A percentile compares a stretch with the other conserved stretches of the same genome.
phyloP scores from a whole-genome alignment of 2,329 filamentous ascomycete genomes.

The Fusarium chlamydosporum region DNA sequence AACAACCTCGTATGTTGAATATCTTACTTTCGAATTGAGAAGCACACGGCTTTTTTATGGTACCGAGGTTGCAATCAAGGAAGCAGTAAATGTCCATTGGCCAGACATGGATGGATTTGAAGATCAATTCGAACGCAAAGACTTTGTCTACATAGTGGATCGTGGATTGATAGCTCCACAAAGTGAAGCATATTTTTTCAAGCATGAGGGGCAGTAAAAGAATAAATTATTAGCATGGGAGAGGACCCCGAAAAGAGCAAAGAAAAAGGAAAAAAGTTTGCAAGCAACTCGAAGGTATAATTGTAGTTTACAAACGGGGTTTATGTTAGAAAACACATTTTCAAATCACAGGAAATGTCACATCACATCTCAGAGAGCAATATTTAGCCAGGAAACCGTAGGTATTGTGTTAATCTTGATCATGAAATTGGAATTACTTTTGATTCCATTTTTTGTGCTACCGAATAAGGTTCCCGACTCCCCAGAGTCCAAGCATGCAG shows the following conservation, averaged over 20 bases:
- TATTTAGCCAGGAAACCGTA: slow-evolving; percentile 45
- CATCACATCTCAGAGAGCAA: slow-evolving; percentile 6
- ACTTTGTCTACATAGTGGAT: neutral
- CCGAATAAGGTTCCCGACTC: slow-evolving; percentile 53
- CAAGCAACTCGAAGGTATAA: neutral
- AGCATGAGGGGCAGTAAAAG: neutral
- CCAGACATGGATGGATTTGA: neutral
- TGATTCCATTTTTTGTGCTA: slow-evolving; percentile 54
- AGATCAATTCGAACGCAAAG: neutral
- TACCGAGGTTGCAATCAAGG: neutral
- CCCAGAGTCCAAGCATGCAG: slow-evolving; percentile 53
- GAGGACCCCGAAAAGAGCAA: neutral
- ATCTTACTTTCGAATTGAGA: no score
- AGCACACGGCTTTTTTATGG: neutral
- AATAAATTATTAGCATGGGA: neutral
- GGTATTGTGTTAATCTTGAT: slow-evolving; percentile 46
- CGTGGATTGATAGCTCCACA: neutral
- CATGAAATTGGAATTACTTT: slow-evolving; percentile 50
- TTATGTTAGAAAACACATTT: no score
- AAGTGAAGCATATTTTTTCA: neutral
- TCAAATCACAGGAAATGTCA: slow-evolving; percentile 2
- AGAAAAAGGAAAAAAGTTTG: neutral
- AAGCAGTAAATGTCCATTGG: neutral
- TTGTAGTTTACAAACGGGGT: neutral
- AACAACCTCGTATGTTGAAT: no score